Base-by-base conservation (phyloP, 768 basidiomycete genomes). In the Holtermannia corniformis region DNA sequence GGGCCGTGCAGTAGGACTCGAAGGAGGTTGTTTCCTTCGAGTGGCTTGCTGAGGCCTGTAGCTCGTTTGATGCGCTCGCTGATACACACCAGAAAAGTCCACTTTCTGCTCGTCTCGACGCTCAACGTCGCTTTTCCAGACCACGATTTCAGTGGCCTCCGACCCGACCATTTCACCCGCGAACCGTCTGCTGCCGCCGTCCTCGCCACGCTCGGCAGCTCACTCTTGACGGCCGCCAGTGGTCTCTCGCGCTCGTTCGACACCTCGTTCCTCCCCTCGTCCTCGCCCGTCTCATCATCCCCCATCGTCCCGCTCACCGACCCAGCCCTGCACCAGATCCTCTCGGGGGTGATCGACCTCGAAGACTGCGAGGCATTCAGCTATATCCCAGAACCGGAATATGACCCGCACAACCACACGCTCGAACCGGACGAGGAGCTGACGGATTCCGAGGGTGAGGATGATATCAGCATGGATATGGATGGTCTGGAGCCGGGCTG, bases 71-170 rank as follows among this genome's bases (percentile, higher is more conserved):
- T n/a, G n/a, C n/a, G n/a, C 32, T 28, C 20, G 21, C 45, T 14
- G 19, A 44, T 42, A 42, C 43, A 21, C 21, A 50, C 23, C 28
- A 65, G 66, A 64, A 95, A 93, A 79, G 92, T 87, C 3, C 83
- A 95, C 52, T 95, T 91, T 77, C 82, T 92, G 47, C 85, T 97
- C 70, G 95, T 97, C 65, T 86, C 89, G 26, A 90, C 91, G 2
- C 84, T 99, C 64, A 99, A 99, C 76, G 82, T 89, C 65, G 92
- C 93, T 4, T 99, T 92, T 69, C 93, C 93, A 1, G 93, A 97
- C 79, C 81, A 96, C 75, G 92, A 96, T 67, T 99, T 97, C 76
- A 87, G 87, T 5, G 85, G 87, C 70, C 85, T 95, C 48, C 81
- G 85, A 23, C 87, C 91, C 0, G 83, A 84, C 10, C 85, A 93